Conservation (phyloP, 176 grass and related monocot genomes). For the Aegilops bicornis region DNA sequence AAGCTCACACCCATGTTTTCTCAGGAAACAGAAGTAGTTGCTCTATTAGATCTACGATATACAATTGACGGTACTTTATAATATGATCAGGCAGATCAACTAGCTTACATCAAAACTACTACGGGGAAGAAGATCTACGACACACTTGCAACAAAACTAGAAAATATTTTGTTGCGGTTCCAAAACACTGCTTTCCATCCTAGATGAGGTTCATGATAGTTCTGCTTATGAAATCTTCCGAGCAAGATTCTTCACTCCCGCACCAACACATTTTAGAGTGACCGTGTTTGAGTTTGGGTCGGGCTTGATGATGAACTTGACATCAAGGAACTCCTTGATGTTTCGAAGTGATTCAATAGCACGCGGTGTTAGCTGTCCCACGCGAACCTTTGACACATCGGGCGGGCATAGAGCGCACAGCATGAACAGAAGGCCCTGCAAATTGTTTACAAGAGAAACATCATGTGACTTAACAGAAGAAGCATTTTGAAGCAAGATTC, state of each 20-base stretch:
- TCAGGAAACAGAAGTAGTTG: background rate
- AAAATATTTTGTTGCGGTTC: background rate
- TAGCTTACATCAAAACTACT: background rate
- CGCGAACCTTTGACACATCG: conserved; percentile 75
- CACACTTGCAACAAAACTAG: background rate
- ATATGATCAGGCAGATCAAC: background rate
- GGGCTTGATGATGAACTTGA: conserved; percentile 79
- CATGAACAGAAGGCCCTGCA: conserved; percentile 83
- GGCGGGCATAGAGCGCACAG: conserved; percentile 77
- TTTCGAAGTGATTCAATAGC: conserved; percentile 82
- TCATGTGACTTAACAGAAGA: background rate
- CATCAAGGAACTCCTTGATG: conserved; percentile 79
- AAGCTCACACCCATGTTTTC: background rate
- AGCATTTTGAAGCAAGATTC: background rate
- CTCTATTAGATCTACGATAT: background rate
- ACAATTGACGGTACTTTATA: background rate
- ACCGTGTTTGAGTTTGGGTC: conserved; percentile 67
- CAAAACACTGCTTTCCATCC: conserved; percentile 15
- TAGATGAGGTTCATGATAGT: background rate
- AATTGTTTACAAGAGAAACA: conserved; percentile 24
- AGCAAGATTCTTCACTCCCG: conserved; percentile 73
- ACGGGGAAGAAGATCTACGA: background rate
- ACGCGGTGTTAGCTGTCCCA: conserved; percentile 72
- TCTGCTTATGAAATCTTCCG: conserved; percentile 61
- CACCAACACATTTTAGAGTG: conserved; percentile 77